Evolutionary conservation across 2,329 filamentous ascomycete genomes (phyloP), one percentile per base, ranked within the genome.

Genomic region (Xylariaceae sp.): DNA sequence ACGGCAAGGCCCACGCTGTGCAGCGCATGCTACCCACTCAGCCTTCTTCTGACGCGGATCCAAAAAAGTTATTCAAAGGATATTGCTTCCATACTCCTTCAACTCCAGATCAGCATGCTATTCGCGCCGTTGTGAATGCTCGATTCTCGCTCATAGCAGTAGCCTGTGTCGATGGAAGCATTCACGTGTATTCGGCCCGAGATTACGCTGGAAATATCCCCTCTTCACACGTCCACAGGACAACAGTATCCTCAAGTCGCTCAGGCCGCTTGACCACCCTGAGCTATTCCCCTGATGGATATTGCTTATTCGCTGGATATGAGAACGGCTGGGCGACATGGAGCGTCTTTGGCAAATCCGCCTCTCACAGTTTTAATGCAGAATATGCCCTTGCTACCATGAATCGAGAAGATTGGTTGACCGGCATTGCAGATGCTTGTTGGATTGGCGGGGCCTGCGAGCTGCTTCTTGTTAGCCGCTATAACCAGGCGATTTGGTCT

Each of bases 181-280:
- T 99, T 41, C 81, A 86, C 55, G 87, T 97, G n/a, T 99, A 97
- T 67, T 91, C 86, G 1, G 94, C 91, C 30, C 86, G 88, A 67
- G 94, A 99, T 68, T 97, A 99, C 65, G 85, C 86, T 5, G 94
- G 94, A 42, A 96, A 96, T 65, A 91, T 99, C 49, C 88, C 91
- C 5, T 74, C 88, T 13, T 97, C 92, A 1, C 92, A 97, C 69
- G 82, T 80, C 30, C 83, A 96, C 57, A 79, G 75, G 49, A 75
- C 88, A 1, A 85, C 88, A 12, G 83, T 85, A 0, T 90, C 91
- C 1, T 71, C 77, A 4, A 72, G 78, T 16, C 80, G 82, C 15
- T 85, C 89, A 1, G 94, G 94, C 0, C 70, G 73, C 12, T 74
- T 96, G 48, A 90, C 83, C 2, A 87, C 85, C 29, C 72, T 99